Percentiles rank a stretch among this genome's conserved stretches.
phyloP scores from a whole-genome alignment of 306 rosid genomes.

The Medicago lupulina region DNA sequence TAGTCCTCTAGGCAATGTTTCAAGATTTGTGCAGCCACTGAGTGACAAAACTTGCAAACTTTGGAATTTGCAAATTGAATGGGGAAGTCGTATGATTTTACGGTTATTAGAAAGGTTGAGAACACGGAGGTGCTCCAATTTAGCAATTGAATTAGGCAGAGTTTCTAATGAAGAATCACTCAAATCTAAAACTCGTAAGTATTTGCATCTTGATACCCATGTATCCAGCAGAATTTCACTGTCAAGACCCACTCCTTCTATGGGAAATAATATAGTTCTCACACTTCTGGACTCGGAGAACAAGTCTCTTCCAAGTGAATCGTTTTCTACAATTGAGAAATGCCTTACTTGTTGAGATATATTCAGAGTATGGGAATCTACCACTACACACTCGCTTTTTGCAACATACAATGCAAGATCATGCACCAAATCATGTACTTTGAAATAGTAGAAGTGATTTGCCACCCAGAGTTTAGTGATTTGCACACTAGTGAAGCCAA shows the following conservation, averaged over 20 bases:
- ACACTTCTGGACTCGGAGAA: background rate
- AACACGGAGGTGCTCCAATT: constrained; percentile 22
- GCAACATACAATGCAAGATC: constrained; percentile 7
- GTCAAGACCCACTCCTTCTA: background rate
- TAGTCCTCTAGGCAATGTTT: constrained; percentile 21
- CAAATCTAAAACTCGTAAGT: constrained; percentile 23
- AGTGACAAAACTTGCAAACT: constrained; percentile 16
- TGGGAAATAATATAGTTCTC: background rate
- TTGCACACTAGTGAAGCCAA: too few species aligned
- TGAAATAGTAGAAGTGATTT: too few species aligned
- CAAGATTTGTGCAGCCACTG: constrained; percentile 6
- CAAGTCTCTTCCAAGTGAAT: background rate
- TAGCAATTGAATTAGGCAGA: constrained; percentile 10
- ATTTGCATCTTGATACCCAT: background rate
- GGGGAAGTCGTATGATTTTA: constrained; percentile 13
- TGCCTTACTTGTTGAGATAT: background rate
- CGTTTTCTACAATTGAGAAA: constrained; percentile 25
- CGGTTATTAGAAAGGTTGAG: background rate
- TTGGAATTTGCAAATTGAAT: constrained; percentile 22
- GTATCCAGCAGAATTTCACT: too few species aligned
- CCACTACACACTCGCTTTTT: constrained; percentile 1
- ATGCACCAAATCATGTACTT: too few species aligned
- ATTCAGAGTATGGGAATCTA: background rate
- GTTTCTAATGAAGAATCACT: constrained; percentile 5
- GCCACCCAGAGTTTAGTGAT: too few species aligned